Conservation (phyloP, 225 moss, liverwort and hornwort genomes). For the Bryum argenteum region DNA sequence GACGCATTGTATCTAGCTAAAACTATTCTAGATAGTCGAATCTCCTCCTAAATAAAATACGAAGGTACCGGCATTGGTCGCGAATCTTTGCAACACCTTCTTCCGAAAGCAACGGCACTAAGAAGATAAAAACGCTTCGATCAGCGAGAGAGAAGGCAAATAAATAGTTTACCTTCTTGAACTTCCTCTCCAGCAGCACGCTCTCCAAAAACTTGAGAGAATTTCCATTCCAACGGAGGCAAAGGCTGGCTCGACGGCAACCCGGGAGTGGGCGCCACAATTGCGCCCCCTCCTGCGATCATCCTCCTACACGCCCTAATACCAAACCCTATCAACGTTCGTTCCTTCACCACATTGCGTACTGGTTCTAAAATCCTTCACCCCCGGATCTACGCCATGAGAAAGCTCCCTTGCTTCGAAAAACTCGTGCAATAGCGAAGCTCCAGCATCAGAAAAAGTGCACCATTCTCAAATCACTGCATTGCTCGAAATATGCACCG, state of each 20-base stretch:
- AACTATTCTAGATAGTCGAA: constrained; percentile 24
- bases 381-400: constrained; percentile 48
- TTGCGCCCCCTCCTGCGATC: constrained; percentile 85
- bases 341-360: constrained; percentile 43
- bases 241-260: constrained; percentile 76
- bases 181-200: constrained; percentile 95
- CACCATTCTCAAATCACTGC: constrained; percentile 11
- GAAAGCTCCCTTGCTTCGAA: constrained; percentile 8
- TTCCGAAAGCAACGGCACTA: neutral
- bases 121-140: constrained; percentile 29
- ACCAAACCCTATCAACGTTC: constrained; percentile 46
- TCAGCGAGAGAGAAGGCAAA: constrained; percentile 20
- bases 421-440: neutral
- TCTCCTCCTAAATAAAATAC: neutral
- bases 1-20: constrained; percentile 14
- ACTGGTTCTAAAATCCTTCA: constrained; percentile 20
- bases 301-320: constrained; percentile 51
- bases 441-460: constrained; percentile 13
- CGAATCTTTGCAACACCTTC: constrained; percentile 30
- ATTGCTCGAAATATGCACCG: constrained; percentile 20
- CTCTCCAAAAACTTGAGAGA: constrained; percentile 98
- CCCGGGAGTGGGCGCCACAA: constrained; percentile 92
- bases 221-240: constrained; percentile 94
- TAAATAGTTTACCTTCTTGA: constrained; percentile 77
- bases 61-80: neutral